Evolutionary conservation across 192 early-diverging fungal genomes (phyloP).

Genomic region (Umbelopsis vinacea): DNA sequence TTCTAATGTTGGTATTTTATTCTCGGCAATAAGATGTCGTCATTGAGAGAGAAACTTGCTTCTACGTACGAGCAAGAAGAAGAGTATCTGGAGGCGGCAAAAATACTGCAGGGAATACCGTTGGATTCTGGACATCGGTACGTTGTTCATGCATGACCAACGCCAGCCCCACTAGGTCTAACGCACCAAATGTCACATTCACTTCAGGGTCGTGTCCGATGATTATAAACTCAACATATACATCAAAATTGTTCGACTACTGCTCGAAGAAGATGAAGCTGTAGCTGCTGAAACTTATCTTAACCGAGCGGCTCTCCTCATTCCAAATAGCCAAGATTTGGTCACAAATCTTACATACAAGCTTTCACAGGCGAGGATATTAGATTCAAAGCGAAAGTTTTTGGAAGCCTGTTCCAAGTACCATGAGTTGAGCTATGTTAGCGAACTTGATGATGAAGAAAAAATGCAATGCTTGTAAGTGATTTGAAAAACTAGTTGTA

Average conservation of each 20-base stretch:
- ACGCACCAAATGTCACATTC: background rate
- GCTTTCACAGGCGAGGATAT: slow-evolving; percentile 78
- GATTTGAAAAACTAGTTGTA: background rate
- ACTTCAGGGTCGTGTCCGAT: slow-evolving; percentile 55
- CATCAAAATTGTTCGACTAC: slow-evolving; percentile 81
- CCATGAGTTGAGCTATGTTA: slow-evolving; percentile 80
- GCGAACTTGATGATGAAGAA: slow-evolving; percentile 63
- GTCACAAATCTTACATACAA: slow-evolving; percentile 71
- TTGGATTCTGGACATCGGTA: slow-evolving; percentile 88
- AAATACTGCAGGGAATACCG: slow-evolving; percentile 84
- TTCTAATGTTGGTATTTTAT: background rate
- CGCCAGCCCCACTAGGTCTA: background rate
- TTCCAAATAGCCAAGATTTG: slow-evolving; percentile 58
- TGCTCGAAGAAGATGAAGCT: slow-evolving; percentile 85
- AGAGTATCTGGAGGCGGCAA: slow-evolving; percentile 86
- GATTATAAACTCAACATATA: slow-evolving; percentile 82
- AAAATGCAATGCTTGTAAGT: slow-evolving; percentile 60
- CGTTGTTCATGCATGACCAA: background rate
- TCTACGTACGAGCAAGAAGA: slow-evolving; percentile 72
- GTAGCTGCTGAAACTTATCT: slow-evolving; percentile 81
- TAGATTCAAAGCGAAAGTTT: slow-evolving; percentile 87
- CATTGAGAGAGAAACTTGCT: slow-evolving; percentile 77
- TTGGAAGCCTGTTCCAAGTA: slow-evolving; percentile 85
- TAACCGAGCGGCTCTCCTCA: slow-evolving; percentile 78
- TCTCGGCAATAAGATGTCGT: slow-evolving; percentile 56